Evolutionary conservation across 2,329 filamentous ascomycete species (phyloP), one percentile per base, ranked within the genome.

Genomic region (Hansfordia pulvinata): DNA sequence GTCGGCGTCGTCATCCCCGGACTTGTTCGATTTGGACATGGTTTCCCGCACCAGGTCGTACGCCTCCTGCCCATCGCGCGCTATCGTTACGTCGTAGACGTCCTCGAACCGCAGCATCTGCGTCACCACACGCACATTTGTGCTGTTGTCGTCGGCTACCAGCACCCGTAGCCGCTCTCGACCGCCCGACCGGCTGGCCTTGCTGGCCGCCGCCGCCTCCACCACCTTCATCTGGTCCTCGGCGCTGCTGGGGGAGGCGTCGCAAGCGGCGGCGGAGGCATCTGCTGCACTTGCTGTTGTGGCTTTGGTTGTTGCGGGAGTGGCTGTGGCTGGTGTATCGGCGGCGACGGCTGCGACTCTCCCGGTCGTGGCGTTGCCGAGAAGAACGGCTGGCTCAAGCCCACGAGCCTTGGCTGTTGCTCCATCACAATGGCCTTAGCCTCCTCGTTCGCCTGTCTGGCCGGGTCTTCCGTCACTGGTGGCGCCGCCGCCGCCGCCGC

Each of bases 21-120:
- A n/a, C 3, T 68, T 67, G 29, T 68, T 62, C 27, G 76, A 67
- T 16, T 66, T 67, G 26, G 76, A 71, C 79, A 93, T 90, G 35
- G 75, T 79, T 10, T 73, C 73, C 46, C 84, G 86, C 37, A 93
- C 85, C 16, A 79, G 62, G 34, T 93, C 84, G 32, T 85, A 82
- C 1, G 86, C 86, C 52, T 93, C 82, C 49, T 92, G 81, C 0
- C 79, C 80, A 41, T 84, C 78, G 45, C 83, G 82, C 27, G 85
- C 86, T 26, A 93, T 77, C 1, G 81, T 88, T 10, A 93, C 83
- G 45, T 93, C 82, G 47, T 79, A 80, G n/a, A 85, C 68, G 18
- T 79, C 75, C 43, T 85, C 80, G 0, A 85, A 64, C 48, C 83
- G 84, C 16, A 77, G 56, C 67, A 77, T 72, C 27, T 66, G 58